Base-by-base conservation (phyloP, 352 stramenopile species). In the Phytophthora boehmeriae region DNA sequence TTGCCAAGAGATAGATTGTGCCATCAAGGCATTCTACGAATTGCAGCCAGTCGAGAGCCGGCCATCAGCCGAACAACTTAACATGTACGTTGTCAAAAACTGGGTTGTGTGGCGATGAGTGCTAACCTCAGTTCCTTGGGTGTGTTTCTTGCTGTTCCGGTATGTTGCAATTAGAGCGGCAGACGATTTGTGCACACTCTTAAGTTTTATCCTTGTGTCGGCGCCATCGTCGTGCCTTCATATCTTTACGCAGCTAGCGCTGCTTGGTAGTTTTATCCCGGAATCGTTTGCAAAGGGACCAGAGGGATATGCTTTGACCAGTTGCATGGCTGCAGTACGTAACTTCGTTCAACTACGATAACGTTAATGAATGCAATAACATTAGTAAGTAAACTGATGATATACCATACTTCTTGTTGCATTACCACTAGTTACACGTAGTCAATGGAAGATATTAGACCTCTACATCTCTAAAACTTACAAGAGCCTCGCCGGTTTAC, bases 271-370 rank as follows among this genome's bases (percentile, higher is more conserved):
- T 58, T 89, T 82, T 53, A 66, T 76, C 43, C 64, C 77, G 27
- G 49, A 60, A 45, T 59, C 42, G 45, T 63, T 50, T n/a, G 49
- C 39, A 9, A 65, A 62, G 13, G 74, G 80, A 5, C 74, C 75
- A 28, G 64, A 80, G 23, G 76, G 78, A 0, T 90, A 88, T 47
- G 80, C 78, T 0, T 52, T 90, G 52, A 76, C 80, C n/a, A 80
- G 74, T 32, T 70, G 79, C 25, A 77, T 51, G 32, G 59, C 71
- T 1, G 74, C 80, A 8, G 72, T 88, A 14, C 78, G 60, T 22
- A 74, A 84, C 28, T 46, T 90, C 3, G 30, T 76, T 20, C 51
- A 61, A 3, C 44, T 79, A 13, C 43, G 51, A 22, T 83, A 34
- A 74, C 46, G 23, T 23, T 9, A 5, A 20, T n/a, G 25, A 30